phyloP scores from a whole-genome alignment of 2,329 filamentous ascomycete species.

The Xylariales sp. region DNA sequence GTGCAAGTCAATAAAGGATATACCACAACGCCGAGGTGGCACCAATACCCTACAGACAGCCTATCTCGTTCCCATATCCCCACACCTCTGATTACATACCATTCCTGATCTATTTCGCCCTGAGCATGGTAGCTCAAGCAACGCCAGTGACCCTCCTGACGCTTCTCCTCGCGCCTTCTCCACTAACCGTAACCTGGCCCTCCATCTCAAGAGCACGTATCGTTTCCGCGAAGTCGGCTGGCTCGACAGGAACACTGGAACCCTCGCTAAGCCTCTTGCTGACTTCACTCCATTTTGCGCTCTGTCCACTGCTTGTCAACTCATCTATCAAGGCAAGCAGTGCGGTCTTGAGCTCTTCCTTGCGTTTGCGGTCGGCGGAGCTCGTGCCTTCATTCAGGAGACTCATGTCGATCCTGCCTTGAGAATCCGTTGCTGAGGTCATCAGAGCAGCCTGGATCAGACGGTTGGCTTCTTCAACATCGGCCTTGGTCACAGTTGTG shows the following conservation, averaged over 20 bases:
- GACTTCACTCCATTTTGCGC: conserved; percentile 75
- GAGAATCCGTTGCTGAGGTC: conserved; percentile 89
- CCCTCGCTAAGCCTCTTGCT: conserved; percentile 67
- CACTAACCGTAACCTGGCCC: conserved; percentile 72
- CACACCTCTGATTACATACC: too few species aligned
- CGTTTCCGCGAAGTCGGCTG: conserved; percentile 75
- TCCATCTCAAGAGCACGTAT: conserved; percentile 79
- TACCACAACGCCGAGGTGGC: too few species aligned
- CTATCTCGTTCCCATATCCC: too few species aligned
- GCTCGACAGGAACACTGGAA: conserved; percentile 67
- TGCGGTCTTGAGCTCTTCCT: conserved; percentile 78
- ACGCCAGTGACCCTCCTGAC: conserved; percentile 68
- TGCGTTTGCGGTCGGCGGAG: conserved; percentile 76
- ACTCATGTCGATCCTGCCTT: conserved; percentile 95
- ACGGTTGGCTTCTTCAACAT: conserved; percentile 86
- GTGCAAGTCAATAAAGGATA: too few species aligned
- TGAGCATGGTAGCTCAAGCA: conserved; percentile 26
- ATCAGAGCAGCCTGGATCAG: conserved; percentile 93
- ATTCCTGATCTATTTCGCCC: too few species aligned
- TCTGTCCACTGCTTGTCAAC: conserved; percentile 62
- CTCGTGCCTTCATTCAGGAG: conserved; percentile 92
- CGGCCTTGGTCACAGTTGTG: conserved; percentile 66
- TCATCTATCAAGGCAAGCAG: conserved; percentile 75
- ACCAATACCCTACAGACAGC: too few species aligned
- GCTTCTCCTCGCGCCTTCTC: conserved; percentile 78